A percentile compares a stretch with the other conserved stretches of the same genome.
Evolutionary conservation across 345 rosid genomes (phyloP).

Genomic region (Syzygium jambos): DNA sequence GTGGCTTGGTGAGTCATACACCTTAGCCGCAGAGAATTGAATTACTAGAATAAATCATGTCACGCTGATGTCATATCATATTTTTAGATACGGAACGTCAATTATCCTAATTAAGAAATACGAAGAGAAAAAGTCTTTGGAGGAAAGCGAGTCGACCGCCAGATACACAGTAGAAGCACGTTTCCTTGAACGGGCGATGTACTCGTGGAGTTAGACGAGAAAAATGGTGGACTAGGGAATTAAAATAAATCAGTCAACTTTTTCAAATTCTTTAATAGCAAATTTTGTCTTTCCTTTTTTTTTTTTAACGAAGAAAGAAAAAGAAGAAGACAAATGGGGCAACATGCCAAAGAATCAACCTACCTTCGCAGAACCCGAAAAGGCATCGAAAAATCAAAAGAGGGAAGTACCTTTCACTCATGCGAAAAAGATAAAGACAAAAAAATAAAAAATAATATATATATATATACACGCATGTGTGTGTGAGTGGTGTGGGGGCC

Average conservation of each 20-base stretch:
- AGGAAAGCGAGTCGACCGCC: background rate
- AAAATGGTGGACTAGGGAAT: background rate
- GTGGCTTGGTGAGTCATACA: background rate
- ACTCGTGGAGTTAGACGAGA: background rate
- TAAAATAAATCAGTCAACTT: background rate
- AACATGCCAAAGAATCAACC: background rate
- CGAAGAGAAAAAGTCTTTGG: background rate
- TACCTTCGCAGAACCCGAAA: background rate
- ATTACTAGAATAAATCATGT: background rate
- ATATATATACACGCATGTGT: no score
- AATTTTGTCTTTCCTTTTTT: no score
- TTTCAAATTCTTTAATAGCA: no score
- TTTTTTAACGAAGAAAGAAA: no score
- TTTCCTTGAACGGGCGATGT: background rate
- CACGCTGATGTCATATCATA: background rate
- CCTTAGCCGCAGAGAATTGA: background rate
- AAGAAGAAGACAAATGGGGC: background rate
- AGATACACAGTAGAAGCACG: background rate
- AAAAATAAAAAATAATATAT: background rate
- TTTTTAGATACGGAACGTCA: background rate
- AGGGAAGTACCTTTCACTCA: background rate
- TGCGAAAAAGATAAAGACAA: background rate
- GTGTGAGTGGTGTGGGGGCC: background rate
- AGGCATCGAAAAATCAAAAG: background rate
- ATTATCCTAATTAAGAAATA: background rate